phyloP scores from a whole-genome alignment of 2,329 filamentous ascomycete genomes.

The Colletotrichum somersetense region DNA sequence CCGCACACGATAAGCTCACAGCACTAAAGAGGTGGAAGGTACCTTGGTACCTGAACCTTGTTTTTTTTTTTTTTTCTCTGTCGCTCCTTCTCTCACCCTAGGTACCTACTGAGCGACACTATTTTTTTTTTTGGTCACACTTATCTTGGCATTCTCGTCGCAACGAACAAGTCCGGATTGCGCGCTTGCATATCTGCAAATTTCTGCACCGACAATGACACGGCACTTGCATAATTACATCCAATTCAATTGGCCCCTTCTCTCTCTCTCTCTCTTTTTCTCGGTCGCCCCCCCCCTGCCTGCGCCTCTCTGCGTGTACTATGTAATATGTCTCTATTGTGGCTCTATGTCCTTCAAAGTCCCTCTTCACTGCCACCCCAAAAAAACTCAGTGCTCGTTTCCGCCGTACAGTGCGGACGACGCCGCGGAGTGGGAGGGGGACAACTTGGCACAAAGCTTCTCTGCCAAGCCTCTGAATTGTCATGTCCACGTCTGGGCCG shows the following conservation, averaged over 20 bases:
- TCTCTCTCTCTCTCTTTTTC: neutral
- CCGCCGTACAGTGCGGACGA: conserved; percentile 22
- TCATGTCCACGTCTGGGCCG: conserved; percentile 40
- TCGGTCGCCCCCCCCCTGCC: neutral
- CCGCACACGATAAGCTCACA: conserved; percentile 17
- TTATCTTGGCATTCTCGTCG: conserved; percentile 4
- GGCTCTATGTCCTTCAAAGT: conserved; percentile 3
- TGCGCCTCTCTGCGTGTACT: neutral
- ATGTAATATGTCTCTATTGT: neutral
- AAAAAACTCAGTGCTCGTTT: conserved; percentile 2
- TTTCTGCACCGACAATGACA: conserved; percentile 9
- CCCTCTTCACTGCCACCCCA: conserved; percentile 13
- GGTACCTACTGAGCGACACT: neutral
- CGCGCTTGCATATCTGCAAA: conserved; percentile 12
- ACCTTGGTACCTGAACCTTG: conserved; percentile 2
- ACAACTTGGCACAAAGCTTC: conserved; percentile 16
- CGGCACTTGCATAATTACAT: conserved; percentile 9
- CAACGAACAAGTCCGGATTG: neutral
- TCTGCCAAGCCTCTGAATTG: conserved; percentile 38
- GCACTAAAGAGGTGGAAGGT: conserved; percentile 7
- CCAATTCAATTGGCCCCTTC: neutral
- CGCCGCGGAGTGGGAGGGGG: too few relatives aligned
- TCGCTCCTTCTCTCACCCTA: neutral
- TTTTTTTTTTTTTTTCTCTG: too few relatives aligned
- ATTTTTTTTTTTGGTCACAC: neutral